Conservation (phyloP, 1,284 basidiomycete genomes). For the Gymnopus androsaceus region DNA sequence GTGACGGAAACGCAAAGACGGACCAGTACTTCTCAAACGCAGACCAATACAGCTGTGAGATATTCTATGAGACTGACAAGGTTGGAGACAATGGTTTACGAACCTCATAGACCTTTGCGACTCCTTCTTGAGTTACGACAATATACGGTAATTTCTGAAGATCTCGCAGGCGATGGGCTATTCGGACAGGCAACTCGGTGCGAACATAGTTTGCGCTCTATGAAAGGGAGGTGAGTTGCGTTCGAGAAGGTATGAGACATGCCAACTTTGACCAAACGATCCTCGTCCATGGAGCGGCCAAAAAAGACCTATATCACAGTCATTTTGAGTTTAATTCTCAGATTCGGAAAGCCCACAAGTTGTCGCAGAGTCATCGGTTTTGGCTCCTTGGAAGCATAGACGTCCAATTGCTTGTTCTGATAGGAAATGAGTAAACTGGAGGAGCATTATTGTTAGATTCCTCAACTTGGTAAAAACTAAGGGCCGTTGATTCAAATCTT, state of each 20-base stretch:
- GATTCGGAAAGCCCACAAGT: conserved; percentile 54
- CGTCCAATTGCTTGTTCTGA: conserved; percentile 81
- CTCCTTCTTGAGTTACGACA: conserved; percentile 84
- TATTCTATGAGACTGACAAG: conserved; percentile 9
- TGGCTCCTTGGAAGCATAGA: conserved; percentile 77
- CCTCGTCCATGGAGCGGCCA: conserved; percentile 75
- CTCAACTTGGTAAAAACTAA: conserved; percentile 87
- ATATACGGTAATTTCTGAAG: conserved; percentile 86
- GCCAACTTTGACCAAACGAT: conserved; percentile 70
- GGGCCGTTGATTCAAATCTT: conserved; percentile 51
- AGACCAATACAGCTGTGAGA: conserved; percentile 70
- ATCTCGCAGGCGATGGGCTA: conserved; percentile 87
- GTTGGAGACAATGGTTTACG: conserved; percentile 24
- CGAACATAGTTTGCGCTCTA: conserved; percentile 90
- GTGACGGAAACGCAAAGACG: conserved; percentile 4
- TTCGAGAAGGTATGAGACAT: conserved; percentile 3
- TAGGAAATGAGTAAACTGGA: conserved; percentile 84
- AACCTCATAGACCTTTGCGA: conserved; percentile 85
- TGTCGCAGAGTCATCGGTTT: conserved; percentile 79
- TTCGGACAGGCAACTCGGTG: conserved; percentile 84
- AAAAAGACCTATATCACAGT: conserved; percentile 57
- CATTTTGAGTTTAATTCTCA: conserved; percentile 6
- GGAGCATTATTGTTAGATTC: conserved; percentile 83
- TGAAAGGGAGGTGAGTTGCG: conserved; percentile 5
- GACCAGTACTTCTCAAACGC: conserved; percentile 74